Evolutionary conservation across 805 yeast genomes (phyloP).

Genomic region (Maudiozyma turicensis): DNA sequence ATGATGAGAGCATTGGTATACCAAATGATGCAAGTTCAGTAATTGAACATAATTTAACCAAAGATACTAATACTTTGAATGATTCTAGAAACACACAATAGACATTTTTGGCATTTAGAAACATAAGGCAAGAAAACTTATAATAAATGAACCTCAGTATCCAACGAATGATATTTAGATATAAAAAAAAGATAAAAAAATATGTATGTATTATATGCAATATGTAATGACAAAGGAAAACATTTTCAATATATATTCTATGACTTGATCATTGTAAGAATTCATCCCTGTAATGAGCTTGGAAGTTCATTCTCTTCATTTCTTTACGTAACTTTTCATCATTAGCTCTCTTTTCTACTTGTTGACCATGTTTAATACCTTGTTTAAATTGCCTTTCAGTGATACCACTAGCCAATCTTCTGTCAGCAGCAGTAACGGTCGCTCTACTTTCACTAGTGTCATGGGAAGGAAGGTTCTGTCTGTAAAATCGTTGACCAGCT

Average conservation of each 20-base stretch:
- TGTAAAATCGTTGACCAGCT: slow-evolving; percentile 57
- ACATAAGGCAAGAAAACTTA: too few relatives aligned
- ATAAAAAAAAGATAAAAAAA: not conserved
- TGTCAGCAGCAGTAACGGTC: slow-evolving; percentile 70
- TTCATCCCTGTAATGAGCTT: slow-evolving; percentile 76
- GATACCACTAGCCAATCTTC: slow-evolving; percentile 47
- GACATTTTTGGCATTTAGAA: too few relatives aligned
- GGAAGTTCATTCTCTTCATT: slow-evolving; percentile 65
- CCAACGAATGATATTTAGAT: not conserved
- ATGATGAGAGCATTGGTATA: not conserved
- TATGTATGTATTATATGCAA: not conserved
- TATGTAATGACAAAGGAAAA: not conserved
- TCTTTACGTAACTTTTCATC: slow-evolving; percentile 39
- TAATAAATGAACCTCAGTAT: not conserved
- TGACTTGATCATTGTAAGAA: slow-evolving; percentile 32
- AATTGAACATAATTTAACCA: not conserved
- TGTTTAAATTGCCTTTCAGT: slow-evolving; percentile 49
- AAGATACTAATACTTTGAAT: not conserved
- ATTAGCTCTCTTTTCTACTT: slow-evolving; percentile 37
- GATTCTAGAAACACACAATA: not conserved
- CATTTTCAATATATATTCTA: not conserved
- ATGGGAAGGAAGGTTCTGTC: slow-evolving; percentile 48
- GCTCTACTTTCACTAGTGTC: slow-evolving; percentile 49
- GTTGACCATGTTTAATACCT: slow-evolving; percentile 38
- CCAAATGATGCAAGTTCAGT: slow-evolving; percentile 10